These are phyloP conservation scores for Aspergillus bridgeri DNA, from an alignment of 495 filamentous ascomycete genomes.

Conservation along the genomic window DNA sequence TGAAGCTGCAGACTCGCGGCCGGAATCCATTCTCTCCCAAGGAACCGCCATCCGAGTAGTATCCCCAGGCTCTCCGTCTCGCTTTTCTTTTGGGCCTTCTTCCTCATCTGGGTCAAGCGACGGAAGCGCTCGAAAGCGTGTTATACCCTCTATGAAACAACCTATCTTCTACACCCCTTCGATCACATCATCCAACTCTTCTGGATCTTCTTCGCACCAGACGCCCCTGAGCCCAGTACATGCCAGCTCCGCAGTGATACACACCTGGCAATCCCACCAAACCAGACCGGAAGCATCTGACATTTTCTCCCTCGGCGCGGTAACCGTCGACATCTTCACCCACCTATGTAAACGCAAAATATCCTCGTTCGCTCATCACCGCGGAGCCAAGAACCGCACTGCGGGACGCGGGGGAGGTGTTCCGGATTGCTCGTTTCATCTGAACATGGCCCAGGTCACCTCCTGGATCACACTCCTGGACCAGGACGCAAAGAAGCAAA, in stretches of 20 bases:
- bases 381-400: conserved; percentile 64
- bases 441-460: conserved; percentile 70
- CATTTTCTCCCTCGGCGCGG: conserved; percentile 42
- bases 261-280: conserved; percentile 43
- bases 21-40: conserved; percentile 37
- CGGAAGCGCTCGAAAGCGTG: conserved; percentile 23
- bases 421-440: conserved; percentile 78
- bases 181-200: conserved; percentile 33
- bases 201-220: conserved; percentile 23
- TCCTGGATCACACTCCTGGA: conserved; percentile 71
- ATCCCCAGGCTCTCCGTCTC: conserved; percentile 30
- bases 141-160: conserved; percentile 23
- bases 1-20: conserved; percentile 23
- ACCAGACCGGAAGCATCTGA: conserved; percentile 33
- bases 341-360: conserved; percentile 70
- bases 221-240: conserved; percentile 14
- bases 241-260: conserved; percentile 29
- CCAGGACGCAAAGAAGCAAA: conserved; percentile 60
- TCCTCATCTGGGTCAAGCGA: conserved; percentile 36
- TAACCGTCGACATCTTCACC: conserved; percentile 71
- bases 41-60: conserved; percentile 42
- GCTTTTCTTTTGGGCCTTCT: conserved; percentile 37
- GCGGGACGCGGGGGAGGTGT: conserved; percentile 65
- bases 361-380: conserved; percentile 68
- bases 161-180: conserved; percentile 36